Evolutionary conservation across 2,329 filamentous ascomycete genomes (phyloP), one percentile per base, ranked within the genome.

Genomic region (Pseudogymnoascus sp.): DNA sequence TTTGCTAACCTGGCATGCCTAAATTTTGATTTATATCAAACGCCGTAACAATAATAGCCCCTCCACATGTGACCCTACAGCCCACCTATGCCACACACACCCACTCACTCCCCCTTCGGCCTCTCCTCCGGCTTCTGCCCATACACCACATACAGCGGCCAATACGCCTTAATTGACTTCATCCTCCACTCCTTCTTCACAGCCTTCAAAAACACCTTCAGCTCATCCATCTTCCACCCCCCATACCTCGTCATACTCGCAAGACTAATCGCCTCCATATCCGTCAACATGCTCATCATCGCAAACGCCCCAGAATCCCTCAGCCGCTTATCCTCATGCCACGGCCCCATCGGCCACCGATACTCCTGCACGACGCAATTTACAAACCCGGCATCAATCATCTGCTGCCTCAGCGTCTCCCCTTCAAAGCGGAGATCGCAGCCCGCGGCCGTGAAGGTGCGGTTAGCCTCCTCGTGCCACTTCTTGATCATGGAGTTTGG

Each of bases 291-390:
- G 31, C 65, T 67, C 53, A 66, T 63, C 12, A 64, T 66, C 12
- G 53, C 46, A 63, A 63, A 59, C 14, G 42, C 42, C 76, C 75
- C 49, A 76, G 71, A 61, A 75, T 73, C 59, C 66, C 77, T 77
- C 36, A 75, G 60, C 59, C 69, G 69, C 25, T 66, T 64, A 62
- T 77, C 74, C 5, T 65, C 69, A 56, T 70, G 71, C 77, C 77
- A 79, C 8, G 73, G 71, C 7, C 76, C 75, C 34, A 79, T 69
- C 1, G 77, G 77, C 70, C 75, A 73, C 60, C 76, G 77, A 66
- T 73, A 77, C 40, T 69, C 68, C 60, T 68, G 68, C 66, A 78
- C 75, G 8, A 74, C 71, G 5, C 79, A 73, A 63, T 77, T 73
- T 5, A 72, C 72, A 66, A 79, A 79, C 5, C 77, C 77, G 5